phyloP scores from a whole-genome alignment of 495 filamentous ascomycete genomes.

The Pseudevernia furfuracea region DNA sequence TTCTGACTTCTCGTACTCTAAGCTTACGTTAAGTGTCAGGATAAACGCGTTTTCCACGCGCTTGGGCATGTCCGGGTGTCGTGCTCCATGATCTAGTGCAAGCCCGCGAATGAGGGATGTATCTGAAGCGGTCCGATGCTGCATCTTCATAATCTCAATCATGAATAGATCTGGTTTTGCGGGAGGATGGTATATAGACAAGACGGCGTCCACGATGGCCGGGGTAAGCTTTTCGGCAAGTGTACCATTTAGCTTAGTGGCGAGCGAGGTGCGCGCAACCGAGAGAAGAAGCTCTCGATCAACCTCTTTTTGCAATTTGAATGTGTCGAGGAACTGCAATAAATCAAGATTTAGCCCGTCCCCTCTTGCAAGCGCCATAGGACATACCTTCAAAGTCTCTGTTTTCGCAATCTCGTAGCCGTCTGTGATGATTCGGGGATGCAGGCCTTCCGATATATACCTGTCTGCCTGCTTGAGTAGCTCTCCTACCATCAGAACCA shows the following conservation, averaged over 20 bases:
- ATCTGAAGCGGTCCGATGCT: slow-evolving; percentile 91
- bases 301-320: slow-evolving; percentile 79
- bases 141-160: slow-evolving; percentile 99
- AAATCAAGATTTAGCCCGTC: slow-evolving; percentile 1
- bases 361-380: neutral
- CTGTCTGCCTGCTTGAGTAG: slow-evolving; percentile 94
- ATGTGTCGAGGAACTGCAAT: slow-evolving; percentile 79
- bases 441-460: slow-evolving; percentile 87
- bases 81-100: slow-evolving; percentile 88
- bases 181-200: slow-evolving; percentile 82
- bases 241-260: slow-evolving; percentile 82
- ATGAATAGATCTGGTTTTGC: slow-evolving; percentile 96
- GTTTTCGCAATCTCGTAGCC: slow-evolving; percentile 95
- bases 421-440: slow-evolving; percentile 94
- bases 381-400: slow-evolving; percentile 74
- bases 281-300: slow-evolving; percentile 91
- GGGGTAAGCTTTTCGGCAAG: slow-evolving; percentile 88
- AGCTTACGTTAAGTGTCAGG: slow-evolving; percentile 87
- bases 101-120: slow-evolving; percentile 92
- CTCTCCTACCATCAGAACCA: slow-evolving; percentile 92
- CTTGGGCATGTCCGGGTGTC: slow-evolving; percentile 98
- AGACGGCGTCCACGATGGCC: slow-evolving; percentile 88
- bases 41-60: slow-evolving; percentile 91
- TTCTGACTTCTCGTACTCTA: slow-evolving; percentile 98
- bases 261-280: slow-evolving; percentile 88